Evolutionary conservation across 2,329 filamentous ascomycete genomes (phyloP).

Genomic region (Phoma sp.): DNA sequence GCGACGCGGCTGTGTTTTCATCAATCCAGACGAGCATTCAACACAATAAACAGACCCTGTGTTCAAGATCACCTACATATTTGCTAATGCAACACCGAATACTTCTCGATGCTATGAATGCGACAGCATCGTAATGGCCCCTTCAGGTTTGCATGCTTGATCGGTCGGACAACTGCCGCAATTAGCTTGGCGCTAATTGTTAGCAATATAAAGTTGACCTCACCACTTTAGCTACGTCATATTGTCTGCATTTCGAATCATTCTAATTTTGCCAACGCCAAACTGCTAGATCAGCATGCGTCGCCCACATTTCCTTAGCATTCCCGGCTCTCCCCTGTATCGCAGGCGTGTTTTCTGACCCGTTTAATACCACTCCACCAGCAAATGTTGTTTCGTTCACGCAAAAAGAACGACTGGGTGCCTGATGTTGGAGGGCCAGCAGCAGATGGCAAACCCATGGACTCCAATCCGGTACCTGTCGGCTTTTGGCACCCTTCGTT

Average conservation of each 20-base stretch:
- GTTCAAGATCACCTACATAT: too few species aligned
- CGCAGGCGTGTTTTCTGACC: not conserved
- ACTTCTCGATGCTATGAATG: not conserved
- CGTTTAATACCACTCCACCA: not conserved
- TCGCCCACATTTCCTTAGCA: not conserved
- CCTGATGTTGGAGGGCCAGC: slow-evolving; percentile 14
- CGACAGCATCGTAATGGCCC: not conserved
- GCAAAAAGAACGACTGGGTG: slow-evolving; percentile 12
- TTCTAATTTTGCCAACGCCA: not conserved
- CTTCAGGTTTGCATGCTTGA: not conserved
- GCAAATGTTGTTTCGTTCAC: slow-evolving; percentile 8
- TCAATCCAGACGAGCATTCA: too few species aligned
- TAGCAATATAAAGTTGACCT: slow-evolving; percentile 4
- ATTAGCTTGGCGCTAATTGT: slow-evolving; percentile 9
- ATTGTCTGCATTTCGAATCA: not conserved
- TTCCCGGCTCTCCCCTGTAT: not conserved
- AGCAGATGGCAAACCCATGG: slow-evolving; percentile 17
- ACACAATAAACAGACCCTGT: too few species aligned
- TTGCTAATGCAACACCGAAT: not conserved
- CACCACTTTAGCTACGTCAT: slow-evolving; percentile 17
- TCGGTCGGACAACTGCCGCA: not conserved
- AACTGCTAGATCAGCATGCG: slow-evolving; percentile 4
- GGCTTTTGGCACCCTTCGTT: slow-evolving; percentile 55
- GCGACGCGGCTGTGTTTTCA: not conserved
- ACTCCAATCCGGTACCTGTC: slow-evolving; percentile 44